Conservation (phyloP, 495 filamentous ascomycete genomes). For the Daldinia childiae region DNA sequence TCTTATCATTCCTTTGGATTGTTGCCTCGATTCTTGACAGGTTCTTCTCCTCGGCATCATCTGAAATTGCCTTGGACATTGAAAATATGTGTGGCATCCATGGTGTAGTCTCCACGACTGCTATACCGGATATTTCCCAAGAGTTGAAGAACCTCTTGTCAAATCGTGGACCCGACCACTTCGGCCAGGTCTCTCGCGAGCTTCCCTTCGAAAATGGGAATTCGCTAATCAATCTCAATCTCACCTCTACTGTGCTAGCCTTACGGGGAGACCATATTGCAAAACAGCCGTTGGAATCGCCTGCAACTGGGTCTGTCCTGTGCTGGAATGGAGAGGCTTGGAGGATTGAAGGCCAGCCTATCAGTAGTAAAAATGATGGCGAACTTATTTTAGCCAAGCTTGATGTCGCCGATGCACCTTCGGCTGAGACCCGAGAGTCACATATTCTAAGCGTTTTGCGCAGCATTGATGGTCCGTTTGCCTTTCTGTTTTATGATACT, state of each 20-base stretch:
- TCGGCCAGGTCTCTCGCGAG: constrained; percentile 52
- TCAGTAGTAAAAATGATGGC: constrained; percentile 77
- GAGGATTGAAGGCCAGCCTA: constrained; percentile 66
- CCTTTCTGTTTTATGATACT: constrained; percentile 88
- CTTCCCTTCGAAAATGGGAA: constrained; percentile 33
- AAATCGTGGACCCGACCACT: constrained; percentile 63
- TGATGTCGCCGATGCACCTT: constrained; percentile 54
- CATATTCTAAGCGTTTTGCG: constrained; percentile 64
- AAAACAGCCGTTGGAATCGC: constrained; percentile 75
- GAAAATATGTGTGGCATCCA: constrained; percentile 62
- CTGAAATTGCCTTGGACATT: background rate
- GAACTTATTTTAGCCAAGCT: constrained; percentile 74
- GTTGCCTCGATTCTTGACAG: background rate
- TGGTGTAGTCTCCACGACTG: constrained; percentile 44
- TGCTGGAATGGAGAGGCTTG: constrained; percentile 99
- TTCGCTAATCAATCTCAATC: constrained; percentile 60
- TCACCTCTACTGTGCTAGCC: constrained; percentile 86
- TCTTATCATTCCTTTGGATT: background rate
- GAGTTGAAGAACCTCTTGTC: constrained; percentile 48
- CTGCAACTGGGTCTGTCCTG: constrained; percentile 70
- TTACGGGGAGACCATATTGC: constrained; percentile 78
- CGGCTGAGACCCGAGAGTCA: constrained; percentile 41
- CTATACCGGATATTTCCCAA: constrained; percentile 37
- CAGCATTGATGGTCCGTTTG: constrained; percentile 82
- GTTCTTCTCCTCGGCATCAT: constrained; percentile 9